Evolutionary conservation across 2,329 filamentous ascomycete genomes (phyloP).

Genomic region (Microsporum canis): DNA sequence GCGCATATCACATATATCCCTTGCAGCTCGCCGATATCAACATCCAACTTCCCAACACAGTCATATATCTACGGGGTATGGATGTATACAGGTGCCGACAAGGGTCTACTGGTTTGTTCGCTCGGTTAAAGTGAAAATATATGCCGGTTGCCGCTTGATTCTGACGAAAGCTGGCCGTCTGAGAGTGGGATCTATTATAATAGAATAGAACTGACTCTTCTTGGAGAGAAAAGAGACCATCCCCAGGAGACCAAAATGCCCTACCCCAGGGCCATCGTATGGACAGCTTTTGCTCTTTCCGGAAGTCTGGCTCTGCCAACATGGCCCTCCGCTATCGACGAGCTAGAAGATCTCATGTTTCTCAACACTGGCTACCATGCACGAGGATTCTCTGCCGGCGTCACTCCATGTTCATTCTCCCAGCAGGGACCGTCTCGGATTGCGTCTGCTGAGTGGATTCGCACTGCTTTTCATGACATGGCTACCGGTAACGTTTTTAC

Average conservation of each 20-base stretch:
- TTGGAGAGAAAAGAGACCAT: not conserved
- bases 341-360: constrained; percentile 13
- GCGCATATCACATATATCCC: too few species aligned
- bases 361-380: constrained; percentile 10
- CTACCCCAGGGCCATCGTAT: not conserved
- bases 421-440: constrained; percentile 8
- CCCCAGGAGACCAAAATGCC: not conserved
- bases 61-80: too few species aligned
- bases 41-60: too few species aligned
- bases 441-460: constrained; percentile 11
- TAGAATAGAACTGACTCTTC: too few species aligned
- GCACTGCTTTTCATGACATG: constrained; percentile 12
- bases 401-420: constrained; percentile 11
- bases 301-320: constrained; percentile 7
- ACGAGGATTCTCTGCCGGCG: constrained; percentile 11
- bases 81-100: too few species aligned
- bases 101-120: too few species aligned
- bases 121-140: too few species aligned
- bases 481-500: constrained; percentile 10
- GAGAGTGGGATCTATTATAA: too few species aligned
- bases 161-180: too few species aligned
- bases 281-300: not conserved
- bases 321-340: constrained; percentile 10
- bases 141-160: too few species aligned
- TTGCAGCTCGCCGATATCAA: too few species aligned